Evolutionary conservation across 495 filamentous ascomycete genomes (phyloP), one percentile per base, ranked within the genome.

Genomic region (Aspergillus indologenus): DNA sequence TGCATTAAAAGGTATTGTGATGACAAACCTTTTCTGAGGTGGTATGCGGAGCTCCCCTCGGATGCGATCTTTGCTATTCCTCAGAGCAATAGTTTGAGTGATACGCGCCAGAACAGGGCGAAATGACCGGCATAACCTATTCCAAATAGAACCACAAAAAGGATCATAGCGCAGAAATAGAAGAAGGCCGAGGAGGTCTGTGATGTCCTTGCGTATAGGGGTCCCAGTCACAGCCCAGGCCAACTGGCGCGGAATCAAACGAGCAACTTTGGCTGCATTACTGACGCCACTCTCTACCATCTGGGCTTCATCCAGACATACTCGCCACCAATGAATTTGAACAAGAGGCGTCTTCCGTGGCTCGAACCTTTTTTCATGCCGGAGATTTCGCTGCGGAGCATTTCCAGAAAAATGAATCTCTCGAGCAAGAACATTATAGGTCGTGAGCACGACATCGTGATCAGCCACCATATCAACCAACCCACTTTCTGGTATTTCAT

Each of bases 171-270:
- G 82, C 14, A 98, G 81, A 55, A 98, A 98, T 1, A 85, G 74
- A 0, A 98, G 69, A 14, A 97, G 82, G 0, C 91, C 88, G 68
- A 80, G 77, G 4, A 83, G 62, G 53, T 84, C 85, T 31, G 87
- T 83, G 9, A 92, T 81, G 55, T 92, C 81, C 65, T 89, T 92
- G 54, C 87, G 84, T 21, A 96, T 78, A 1, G 94, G 94, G 0
- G 94, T 98, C 19, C 93, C 94, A 3, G 91, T 91, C n/a, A 98
- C 85, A 23, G 85, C 90, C 94, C 94, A 97, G 11, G 91, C 85
- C 72, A 94, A 93, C 58, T 89, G 69, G 22, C 93, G 81, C 54
- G 92, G 91, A 59, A 98, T 90, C 20, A 86, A 71, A 23, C 85
- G 74, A 18, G 93, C 92, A 31, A 96, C 82, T 60, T 81, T 83